A percentile compares a stretch with the other conserved stretches of the same genome.
These are phyloP conservation scores for Scalesia atractyloides DNA, from an alignment of 129 eudicot genomes.

Conservation along the genomic window DNA sequence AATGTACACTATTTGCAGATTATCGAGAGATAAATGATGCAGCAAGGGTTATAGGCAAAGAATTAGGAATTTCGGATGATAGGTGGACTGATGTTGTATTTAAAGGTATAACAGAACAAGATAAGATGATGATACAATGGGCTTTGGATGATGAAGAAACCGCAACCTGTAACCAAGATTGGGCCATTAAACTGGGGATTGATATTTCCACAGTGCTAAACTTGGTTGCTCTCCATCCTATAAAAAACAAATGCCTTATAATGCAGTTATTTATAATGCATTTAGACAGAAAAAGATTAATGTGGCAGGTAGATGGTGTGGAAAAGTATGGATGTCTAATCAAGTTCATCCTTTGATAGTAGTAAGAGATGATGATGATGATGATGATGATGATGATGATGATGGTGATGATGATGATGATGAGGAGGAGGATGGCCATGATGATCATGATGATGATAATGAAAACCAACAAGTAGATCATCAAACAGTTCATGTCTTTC, in stretches of 20 bases:
- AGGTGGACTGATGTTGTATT: slow-evolving; percentile 56
- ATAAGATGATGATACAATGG: slow-evolving; percentile 54
- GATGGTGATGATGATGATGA: no score
- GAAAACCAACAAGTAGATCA: no score
- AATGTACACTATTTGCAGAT: no score
- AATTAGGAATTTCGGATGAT: slow-evolving; percentile 42
- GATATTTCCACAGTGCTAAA: slow-evolving; percentile 83
- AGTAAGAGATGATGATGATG: background rate
- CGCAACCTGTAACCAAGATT: slow-evolving; percentile 71
- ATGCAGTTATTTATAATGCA: no score
- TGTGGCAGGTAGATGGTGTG: slow-evolving; percentile 54
- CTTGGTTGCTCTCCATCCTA: slow-evolving; percentile 87
- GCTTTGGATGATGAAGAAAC: slow-evolving; percentile 76
- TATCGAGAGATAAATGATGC: no score
- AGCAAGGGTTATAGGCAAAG: slow-evolving; percentile 9
- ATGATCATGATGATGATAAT: no score
- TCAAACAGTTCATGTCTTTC: no score
- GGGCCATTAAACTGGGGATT: slow-evolving; percentile 86
- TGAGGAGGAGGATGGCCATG: no score
- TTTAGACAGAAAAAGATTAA: no score
- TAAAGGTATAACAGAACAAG: slow-evolving; percentile 50
- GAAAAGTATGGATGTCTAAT: slow-evolving; percentile 7
- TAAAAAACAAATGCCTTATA: slow-evolving; percentile 80
- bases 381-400: no score
- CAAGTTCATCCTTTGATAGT: no score